Evolutionary conservation across 805 yeast genomes (phyloP).

Genomic region (Candida tammaniensis): DNA sequence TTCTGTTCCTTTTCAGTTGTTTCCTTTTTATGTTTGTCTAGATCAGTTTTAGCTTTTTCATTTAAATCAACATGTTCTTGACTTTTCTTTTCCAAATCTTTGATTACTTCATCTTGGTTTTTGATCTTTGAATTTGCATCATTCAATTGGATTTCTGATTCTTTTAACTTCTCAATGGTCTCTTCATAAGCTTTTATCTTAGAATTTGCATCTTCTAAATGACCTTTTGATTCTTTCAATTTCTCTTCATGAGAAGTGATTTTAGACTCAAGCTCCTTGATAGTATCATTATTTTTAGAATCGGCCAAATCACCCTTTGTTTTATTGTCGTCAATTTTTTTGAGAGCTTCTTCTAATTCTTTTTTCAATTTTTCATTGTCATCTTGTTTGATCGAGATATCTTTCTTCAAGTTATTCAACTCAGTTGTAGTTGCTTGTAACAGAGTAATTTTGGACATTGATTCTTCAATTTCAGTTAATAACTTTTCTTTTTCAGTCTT

Average conservation of each 20-base stretch:
- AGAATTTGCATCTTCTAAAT: too few relatives aligned
- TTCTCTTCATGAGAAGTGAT: too few relatives aligned
- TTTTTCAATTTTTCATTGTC: too few relatives aligned
- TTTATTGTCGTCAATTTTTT: too few relatives aligned
- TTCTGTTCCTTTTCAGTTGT: background rate
- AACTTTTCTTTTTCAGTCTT: too few relatives aligned
- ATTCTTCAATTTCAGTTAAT: slow-evolving; percentile 2
- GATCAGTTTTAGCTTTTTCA: background rate
- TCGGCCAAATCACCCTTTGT: background rate
- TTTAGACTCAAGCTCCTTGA: background rate
- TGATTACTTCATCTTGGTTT: background rate
- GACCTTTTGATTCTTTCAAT: too few relatives aligned
- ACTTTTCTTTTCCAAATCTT: background rate
- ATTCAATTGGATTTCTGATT: background rate
- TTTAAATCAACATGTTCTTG: background rate
- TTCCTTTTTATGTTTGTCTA: background rate
- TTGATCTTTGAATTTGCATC: background rate
- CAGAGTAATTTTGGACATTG: slow-evolving; percentile 15
- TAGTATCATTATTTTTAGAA: background rate
- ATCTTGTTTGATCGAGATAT: too few relatives aligned
- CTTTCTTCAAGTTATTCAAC: too few relatives aligned
- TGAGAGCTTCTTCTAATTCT: too few relatives aligned
- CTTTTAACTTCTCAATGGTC: background rate
- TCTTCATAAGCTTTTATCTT: background rate
- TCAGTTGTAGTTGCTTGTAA: slow-evolving; percentile 29